Base-by-base conservation (phyloP, 257 asterid genomes). In the Leptodermis oblonga region DNA sequence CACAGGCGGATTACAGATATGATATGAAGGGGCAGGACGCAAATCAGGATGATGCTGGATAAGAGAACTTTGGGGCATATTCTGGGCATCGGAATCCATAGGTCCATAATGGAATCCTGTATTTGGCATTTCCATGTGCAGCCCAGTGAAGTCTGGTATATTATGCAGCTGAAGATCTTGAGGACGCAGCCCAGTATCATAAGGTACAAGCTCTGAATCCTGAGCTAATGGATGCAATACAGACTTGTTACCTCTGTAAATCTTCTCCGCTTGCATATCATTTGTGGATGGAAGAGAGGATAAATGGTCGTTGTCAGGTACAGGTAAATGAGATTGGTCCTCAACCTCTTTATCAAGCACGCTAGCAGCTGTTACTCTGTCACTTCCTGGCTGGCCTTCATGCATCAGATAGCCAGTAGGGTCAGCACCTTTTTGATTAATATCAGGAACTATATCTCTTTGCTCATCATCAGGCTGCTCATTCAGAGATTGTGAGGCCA, bases 251-350 rank as follows among this genome's bases (percentile, higher is more conserved):
- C 71, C 77, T 30, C 56, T 55, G 61, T 45, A 26, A 42, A 68
- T 18, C 51, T 42, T 70, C 23, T 61, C 66, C 15, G 51, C 62
- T 15, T 78, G 74, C 41, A 59, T 68, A 53, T 55, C 45, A 67
- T 79, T 71, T 20, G 84, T 78, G 48, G 88, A 75, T 68, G 80
- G 83, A 69, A 54, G 51, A 20, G 85, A 45, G 69, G 83, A 71
- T 64, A 54, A 63, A 76, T 36, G 48, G 28, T 83, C 67, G 25
- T 67, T 58, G 69, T 81, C 79, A 64, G 83, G 65, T 56, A 70
- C 82, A 0, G 67, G 76, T 36, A 79, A 76, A 63, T 73, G 71
- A 7, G 75, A 60, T 49, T 76, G 82, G n/a, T 45, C 74, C 36
- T 69, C 78, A 41, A 62, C 70, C 73, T 28, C 59, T 28, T 72